phyloP scores from a whole-genome alignment of 805 yeast species.

The Pichia manshurica region DNA sequence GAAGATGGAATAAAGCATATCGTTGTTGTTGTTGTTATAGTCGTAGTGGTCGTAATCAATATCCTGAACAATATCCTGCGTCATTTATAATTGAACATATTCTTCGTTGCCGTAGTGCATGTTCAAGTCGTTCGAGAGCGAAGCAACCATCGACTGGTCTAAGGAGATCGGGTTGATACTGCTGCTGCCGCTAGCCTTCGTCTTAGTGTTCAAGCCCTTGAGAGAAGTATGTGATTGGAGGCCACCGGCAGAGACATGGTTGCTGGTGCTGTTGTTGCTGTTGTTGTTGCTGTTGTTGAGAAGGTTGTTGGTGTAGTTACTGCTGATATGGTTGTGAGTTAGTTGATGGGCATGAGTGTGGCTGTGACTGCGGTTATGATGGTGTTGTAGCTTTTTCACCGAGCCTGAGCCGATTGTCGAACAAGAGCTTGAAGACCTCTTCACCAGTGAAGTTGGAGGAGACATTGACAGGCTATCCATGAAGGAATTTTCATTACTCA shows the following conservation, averaged over 20 bases:
- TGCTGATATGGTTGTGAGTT: not conserved
- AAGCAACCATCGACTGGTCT: not conserved
- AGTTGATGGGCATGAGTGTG: conserved; percentile 2
- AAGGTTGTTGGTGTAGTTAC: not conserved
- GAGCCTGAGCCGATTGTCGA: conserved; percentile 13
- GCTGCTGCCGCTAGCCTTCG: no score
- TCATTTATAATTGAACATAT: not conserved
- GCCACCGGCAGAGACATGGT: no score
- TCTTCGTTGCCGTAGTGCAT: conserved; percentile 5
- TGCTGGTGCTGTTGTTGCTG: not conserved
- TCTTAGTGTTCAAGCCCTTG: no score
- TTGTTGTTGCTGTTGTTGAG: conserved; percentile 4
- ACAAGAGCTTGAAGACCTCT: conserved; percentile 12
- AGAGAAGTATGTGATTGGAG: not conserved
- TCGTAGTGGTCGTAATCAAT: no score
- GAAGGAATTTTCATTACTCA: not conserved
- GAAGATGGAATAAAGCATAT: no score
- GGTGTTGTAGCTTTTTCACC: conserved; percentile 14
- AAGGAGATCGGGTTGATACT: not conserved
- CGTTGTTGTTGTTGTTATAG: no score
- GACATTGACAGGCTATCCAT: conserved; percentile 3
- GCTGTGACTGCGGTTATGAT: conserved; percentile 14
- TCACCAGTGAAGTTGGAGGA: conserved; percentile 1
- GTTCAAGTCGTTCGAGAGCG: not conserved
- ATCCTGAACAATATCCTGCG: not conserved